Percentiles rank a stretch among this genome's conserved stretches.
These are phyloP conservation scores for Aquilaria agallochum DNA, from an alignment of 441 rosid species.

Conservation along the genomic window DNA sequence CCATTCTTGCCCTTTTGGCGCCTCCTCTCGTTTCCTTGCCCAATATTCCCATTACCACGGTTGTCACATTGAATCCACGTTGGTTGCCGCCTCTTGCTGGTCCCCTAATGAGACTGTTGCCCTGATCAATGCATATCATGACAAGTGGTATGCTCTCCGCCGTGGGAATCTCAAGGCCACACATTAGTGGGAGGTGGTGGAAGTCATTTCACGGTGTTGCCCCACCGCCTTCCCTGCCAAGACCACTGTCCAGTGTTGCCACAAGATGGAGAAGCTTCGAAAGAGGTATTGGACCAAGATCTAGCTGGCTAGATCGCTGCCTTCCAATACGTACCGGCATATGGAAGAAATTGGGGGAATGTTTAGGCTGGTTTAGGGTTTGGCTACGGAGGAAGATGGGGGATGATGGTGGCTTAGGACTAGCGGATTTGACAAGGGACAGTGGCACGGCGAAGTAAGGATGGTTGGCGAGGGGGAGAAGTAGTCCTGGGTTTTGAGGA, in stretches of 20 bases:
- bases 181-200: slow-evolving; percentile 41
- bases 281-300: slow-evolving; percentile 79
- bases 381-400: too few species aligned
- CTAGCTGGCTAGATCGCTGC: slow-evolving; percentile 84
- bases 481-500: too few species aligned
- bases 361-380: too few species aligned
- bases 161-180: slow-evolving; percentile 88
- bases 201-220: slow-evolving; percentile 45
- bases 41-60: slow-evolving; percentile 11
- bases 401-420: too few species aligned
- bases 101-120: slow-evolving; percentile 86
- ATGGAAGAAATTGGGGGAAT: too few species aligned
- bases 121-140: slow-evolving; percentile 74
- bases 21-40: slow-evolving; percentile 4
- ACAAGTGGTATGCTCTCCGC: slow-evolving; percentile 83
- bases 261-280: slow-evolving; percentile 42
- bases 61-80: slow-evolving; percentile 46
- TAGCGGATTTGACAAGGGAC: too few species aligned
- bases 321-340: slow-evolving; percentile 7
- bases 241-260: slow-evolving; percentile 94
- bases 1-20: neutral
- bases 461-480: too few species aligned
- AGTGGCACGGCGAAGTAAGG: too few species aligned
- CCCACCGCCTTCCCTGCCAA: slow-evolving; percentile 63
- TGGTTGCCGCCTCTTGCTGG: slow-evolving; percentile 98